A percentile compares a stretch with the other conserved stretches of the same genome.
These are phyloP conservation scores for Pogostemon cablin DNA, from an alignment of 257 asterid genomes.

Conservation along the genomic window DNA sequence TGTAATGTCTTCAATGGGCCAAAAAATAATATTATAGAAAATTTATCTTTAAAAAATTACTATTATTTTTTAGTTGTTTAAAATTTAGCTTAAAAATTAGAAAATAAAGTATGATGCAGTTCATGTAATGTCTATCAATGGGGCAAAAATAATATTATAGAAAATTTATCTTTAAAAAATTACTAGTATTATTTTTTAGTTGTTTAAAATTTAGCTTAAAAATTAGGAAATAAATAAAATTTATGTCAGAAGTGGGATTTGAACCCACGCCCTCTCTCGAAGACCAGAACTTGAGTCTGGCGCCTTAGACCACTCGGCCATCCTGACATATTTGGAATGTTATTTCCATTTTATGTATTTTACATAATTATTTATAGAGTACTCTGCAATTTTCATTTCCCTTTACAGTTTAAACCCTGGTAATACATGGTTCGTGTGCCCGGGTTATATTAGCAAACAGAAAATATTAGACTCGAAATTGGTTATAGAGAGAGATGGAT, in stretches of 20 bases:
- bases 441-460: not conserved
- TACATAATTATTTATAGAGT: not conserved
- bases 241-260: constrained; percentile 71
- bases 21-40: not conserved
- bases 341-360: not conserved
- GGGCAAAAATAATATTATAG: not conserved
- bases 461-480: not conserved
- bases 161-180: not conserved
- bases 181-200: not conserved
- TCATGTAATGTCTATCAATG: not conserved
- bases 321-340: constrained; percentile 8
- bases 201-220: not conserved
- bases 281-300: constrained; percentile 97
- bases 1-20: not conserved
- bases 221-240: not conserved
- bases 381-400: too few species aligned
- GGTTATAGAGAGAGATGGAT: not conserved
- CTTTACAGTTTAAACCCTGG: too few species aligned
- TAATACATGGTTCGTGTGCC: too few species aligned
- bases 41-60: not conserved
- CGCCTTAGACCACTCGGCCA: constrained; percentile 98
- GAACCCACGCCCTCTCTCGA: constrained; percentile 90
- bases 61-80: not conserved
- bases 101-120: not conserved
- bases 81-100: not conserved